Evolutionary conservation across 2,329 filamentous ascomycete species (phyloP).

Genomic region (Bipolaris cookei): DNA sequence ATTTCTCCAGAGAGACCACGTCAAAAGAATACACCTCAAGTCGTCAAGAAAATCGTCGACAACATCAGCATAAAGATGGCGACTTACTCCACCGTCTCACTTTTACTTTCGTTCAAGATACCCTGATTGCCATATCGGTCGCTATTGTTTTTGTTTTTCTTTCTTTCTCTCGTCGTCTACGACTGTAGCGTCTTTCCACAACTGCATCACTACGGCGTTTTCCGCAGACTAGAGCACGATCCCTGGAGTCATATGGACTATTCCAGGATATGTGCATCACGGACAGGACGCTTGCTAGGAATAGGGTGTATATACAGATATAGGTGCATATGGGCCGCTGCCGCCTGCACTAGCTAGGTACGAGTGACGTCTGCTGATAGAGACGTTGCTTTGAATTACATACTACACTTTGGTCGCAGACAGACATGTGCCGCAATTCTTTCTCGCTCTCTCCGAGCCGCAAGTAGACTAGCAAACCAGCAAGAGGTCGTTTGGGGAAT

Average conservation of each 20-base stretch:
- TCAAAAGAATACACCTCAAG: constrained; percentile 51
- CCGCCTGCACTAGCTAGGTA: constrained; percentile 34
- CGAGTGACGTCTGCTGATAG: constrained; percentile 17
- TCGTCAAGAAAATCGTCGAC: constrained; percentile 36
- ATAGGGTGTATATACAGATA: constrained; percentile 21
- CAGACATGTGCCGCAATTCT: not conserved
- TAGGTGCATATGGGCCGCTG: constrained; percentile 28
- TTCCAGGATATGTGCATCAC: constrained; percentile 11
- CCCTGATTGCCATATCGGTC: constrained; percentile 28
- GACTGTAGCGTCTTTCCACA: constrained; percentile 10
- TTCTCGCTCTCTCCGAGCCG: not conserved
- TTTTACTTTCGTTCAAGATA: constrained; percentile 41
- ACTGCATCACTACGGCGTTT: constrained; percentile 34
- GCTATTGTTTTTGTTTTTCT: not conserved
- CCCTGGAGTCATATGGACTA: constrained; percentile 21
- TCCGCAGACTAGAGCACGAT: constrained; percentile 18
- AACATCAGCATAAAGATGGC: constrained; percentile 18
- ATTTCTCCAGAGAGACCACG: constrained; percentile 46
- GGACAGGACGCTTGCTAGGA: constrained; percentile 26
- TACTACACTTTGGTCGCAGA: not conserved
- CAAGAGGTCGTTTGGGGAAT: constrained; percentile 25
- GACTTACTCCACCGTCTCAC: not conserved
- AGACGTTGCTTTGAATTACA: constrained; percentile 7
- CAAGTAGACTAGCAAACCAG: constrained; percentile 1
- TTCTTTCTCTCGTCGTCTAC: not conserved